Conservation (phyloP, 2,329 filamentous ascomycete species). For the Alternaria brassicae region DNA sequence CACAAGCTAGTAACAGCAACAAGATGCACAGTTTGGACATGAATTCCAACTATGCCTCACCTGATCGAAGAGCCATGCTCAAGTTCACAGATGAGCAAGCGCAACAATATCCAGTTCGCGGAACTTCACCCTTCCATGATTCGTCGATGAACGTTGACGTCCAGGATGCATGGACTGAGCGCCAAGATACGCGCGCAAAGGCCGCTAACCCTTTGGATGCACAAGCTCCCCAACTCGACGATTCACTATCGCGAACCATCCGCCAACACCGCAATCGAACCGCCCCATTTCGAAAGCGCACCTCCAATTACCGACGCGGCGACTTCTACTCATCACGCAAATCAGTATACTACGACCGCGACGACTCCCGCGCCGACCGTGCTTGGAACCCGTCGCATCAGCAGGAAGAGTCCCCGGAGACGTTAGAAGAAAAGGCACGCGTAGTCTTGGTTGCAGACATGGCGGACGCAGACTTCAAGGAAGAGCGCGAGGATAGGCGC, state of each 20-base stretch:
- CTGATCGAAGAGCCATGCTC: background rate
- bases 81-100: background rate
- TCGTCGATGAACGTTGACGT: conserved; percentile 7
- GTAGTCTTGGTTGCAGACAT: conserved; percentile 27
- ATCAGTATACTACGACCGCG: background rate
- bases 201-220: conserved; percentile 22
- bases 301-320: background rate
- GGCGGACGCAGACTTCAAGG: conserved; percentile 41
- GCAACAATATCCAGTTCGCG: background rate
- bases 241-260: conserved; percentile 20
- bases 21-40: background rate
- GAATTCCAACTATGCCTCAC: background rate
- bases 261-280: conserved; percentile 22
- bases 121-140: background rate
- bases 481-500: conserved; percentile 42
- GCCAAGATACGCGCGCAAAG: conserved; percentile 20
- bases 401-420: conserved; percentile 16
- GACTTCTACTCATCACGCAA: conserved; percentile 4
- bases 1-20: background rate
- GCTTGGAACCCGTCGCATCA: conserved; percentile 9
- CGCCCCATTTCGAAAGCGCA: conserved; percentile 6
- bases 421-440: conserved; percentile 19
- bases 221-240: conserved; percentile 25
- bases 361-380: conserved; percentile 9
- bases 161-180: conserved; percentile 4